These are phyloP conservation scores for Westerdykella ornata DNA, from an alignment of 2,329 filamentous ascomycete genomes.

Conservation along the genomic window DNA sequence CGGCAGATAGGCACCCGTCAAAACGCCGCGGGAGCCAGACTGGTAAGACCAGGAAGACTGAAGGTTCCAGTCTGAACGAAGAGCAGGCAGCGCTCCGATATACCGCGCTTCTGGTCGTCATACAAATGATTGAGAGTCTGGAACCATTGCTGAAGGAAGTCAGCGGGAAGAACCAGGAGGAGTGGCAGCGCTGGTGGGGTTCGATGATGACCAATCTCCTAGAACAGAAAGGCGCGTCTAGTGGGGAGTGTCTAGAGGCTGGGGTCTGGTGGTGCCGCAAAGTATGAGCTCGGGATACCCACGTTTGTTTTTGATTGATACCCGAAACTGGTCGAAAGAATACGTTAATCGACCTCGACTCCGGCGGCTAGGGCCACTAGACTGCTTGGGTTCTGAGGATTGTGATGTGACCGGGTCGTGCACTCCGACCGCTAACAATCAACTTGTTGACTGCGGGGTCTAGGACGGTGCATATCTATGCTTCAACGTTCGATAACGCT, in stretches of 20 bases:
- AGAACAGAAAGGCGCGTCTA: conserved; percentile 68
- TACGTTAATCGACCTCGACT: too few relatives aligned
- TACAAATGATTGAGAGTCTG: conserved; percentile 77
- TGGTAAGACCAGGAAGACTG: conserved; percentile 34
- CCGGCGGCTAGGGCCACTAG: too few relatives aligned
- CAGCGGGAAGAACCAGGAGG: conserved; percentile 80
- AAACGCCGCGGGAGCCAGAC: conserved; percentile 54
- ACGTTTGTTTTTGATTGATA: too few relatives aligned
- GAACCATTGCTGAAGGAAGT: conserved; percentile 76
- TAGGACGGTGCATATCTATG: conserved; percentile 61
- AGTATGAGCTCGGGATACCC: too few relatives aligned
- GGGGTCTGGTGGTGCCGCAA: conserved; percentile 57
- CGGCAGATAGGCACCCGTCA: conserved; percentile 16
- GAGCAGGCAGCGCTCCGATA: conserved; percentile 68
- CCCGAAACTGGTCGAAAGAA: too few relatives aligned
- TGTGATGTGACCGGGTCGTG: too few relatives aligned
- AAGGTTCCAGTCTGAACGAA: conserved; percentile 50
- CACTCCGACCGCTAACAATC: too few relatives aligned
- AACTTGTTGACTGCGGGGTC: neutral
- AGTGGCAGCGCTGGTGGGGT: conserved; percentile 86
- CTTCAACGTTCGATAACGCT: conserved; percentile 77
- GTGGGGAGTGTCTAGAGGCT: conserved; percentile 74
- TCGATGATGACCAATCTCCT: conserved; percentile 82
- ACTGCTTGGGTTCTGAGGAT: too few relatives aligned
- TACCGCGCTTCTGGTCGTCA: conserved; percentile 73